A percentile compares a stretch with the other conserved stretches of the same genome.
Evolutionary conservation across 1,284 basidiomycete genomes (phyloP).

Genomic region (Microbotryomycetes sp.): DNA sequence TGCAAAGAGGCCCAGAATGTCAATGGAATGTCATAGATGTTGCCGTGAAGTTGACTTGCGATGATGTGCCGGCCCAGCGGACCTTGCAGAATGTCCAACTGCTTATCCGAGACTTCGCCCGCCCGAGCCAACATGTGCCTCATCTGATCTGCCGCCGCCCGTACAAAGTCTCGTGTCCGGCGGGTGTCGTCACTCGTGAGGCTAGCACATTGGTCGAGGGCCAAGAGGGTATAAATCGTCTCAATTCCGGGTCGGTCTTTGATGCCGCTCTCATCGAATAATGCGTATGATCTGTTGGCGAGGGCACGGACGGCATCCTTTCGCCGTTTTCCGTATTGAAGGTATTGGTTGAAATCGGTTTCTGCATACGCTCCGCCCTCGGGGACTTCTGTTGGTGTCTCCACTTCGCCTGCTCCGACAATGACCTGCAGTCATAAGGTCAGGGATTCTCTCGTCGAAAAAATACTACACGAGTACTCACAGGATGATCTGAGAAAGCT

Average conservation of each 20-base stretch:
- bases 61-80: conserved; percentile 6
- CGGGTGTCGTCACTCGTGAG: conserved; percentile 4
- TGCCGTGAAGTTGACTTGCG: not conserved
- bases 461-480: not conserved
- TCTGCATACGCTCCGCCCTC: not conserved
- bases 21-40: too few relatives aligned
- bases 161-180: not conserved
- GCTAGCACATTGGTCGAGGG: conserved; percentile 4
- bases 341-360: not conserved
- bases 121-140: conserved; percentile 1
- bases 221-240: conserved; percentile 5
- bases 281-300: not conserved
- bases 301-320: conserved; percentile 6
- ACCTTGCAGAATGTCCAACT: conserved; percentile 1
- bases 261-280: conserved; percentile 13
- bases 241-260: conserved; percentile 10
- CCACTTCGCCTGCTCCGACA: not conserved
- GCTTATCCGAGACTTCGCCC: not conserved
- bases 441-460: not conserved
- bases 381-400: conserved; percentile 2
- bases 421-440: conserved; percentile 1
- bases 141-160: not conserved
- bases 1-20: not conserved
- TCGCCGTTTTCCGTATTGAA: not conserved
- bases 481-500: conserved; percentile 13